Evolutionary conservation across 2,329 filamentous ascomycete genomes (phyloP).

Genomic region (Diplocarpon mali): DNA sequence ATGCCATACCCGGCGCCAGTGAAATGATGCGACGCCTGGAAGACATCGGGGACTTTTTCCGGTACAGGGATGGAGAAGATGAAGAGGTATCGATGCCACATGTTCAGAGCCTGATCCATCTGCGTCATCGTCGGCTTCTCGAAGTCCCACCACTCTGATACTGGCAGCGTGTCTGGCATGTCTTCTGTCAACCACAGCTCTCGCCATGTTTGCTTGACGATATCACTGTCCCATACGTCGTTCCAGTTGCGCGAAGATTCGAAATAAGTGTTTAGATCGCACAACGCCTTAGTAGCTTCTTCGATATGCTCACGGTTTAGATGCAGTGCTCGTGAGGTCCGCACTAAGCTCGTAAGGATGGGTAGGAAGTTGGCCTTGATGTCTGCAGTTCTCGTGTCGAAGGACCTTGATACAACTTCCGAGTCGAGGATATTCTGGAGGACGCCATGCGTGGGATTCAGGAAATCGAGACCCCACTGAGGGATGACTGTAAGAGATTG

Average conservation of each 20-base stretch:
- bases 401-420: conserved; percentile 30
- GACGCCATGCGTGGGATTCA: conserved; percentile 37
- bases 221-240: conserved; percentile 35
- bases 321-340: conserved; percentile 35
- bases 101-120: conserved; percentile 34
- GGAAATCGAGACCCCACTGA: conserved; percentile 38
- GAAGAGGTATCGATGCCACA: conserved; percentile 31
- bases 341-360: conserved; percentile 37
- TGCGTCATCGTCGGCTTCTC: conserved; percentile 35
- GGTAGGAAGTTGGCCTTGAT: conserved; percentile 43
- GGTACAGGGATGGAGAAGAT: conserved; percentile 37
- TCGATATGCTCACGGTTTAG: conserved; percentile 35
- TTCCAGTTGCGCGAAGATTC: conserved; percentile 34
- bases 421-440: conserved; percentile 37
- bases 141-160: conserved; percentile 33
- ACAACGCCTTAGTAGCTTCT: conserved; percentile 14
- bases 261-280: conserved; percentile 25
- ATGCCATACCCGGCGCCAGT: conserved; percentile 49
- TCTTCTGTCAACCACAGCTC: conserved; percentile 34
- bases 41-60: conserved; percentile 37
- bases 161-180: conserved; percentile 27
- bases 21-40: conserved; percentile 52
- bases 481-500: conserved; percentile 38
- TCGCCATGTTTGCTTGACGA: conserved; percentile 35
- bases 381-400: conserved; percentile 25